Evolutionary conservation across 1,284 basidiomycete species (phyloP).

Genomic region (Thelephora terrestris): DNA sequence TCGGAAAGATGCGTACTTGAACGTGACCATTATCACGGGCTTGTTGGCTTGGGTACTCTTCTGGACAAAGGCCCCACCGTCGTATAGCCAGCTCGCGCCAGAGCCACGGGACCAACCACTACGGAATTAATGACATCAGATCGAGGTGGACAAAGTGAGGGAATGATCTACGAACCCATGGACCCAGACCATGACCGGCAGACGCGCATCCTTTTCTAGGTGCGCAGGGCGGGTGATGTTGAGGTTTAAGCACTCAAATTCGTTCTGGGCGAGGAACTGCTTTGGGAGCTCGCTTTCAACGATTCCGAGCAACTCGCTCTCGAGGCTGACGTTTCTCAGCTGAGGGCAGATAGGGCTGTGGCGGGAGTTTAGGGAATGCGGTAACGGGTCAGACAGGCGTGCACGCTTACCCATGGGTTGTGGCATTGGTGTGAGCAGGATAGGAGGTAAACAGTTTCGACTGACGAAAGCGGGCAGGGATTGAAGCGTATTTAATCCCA

Average conservation of each 20-base stretch:
- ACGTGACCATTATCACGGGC: slow-evolving; percentile 60
- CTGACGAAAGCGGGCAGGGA: slow-evolving; percentile 66
- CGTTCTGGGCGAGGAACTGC: slow-evolving; percentile 50
- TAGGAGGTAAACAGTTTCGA: slow-evolving; percentile 50
- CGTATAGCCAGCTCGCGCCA: slow-evolving; percentile 67
- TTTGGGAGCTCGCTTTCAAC: slow-evolving; percentile 40
- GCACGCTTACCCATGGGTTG: slow-evolving; percentile 44
- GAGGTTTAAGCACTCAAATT: slow-evolving; percentile 67
- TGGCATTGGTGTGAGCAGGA: slow-evolving; percentile 46
- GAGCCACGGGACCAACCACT: slow-evolving; percentile 63
- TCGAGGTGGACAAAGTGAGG: slow-evolving; percentile 2
- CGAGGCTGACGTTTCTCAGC: slow-evolving; percentile 33
- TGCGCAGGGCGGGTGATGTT: slow-evolving; percentile 65
- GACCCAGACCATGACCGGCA: slow-evolving; percentile 73
- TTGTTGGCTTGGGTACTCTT: slow-evolving; percentile 50
- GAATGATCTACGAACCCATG: slow-evolving; percentile 47
- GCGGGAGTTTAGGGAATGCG: neutral
- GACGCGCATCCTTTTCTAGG: slow-evolving; percentile 34
- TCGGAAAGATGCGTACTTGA: slow-evolving; percentile 45
- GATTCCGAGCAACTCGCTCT: slow-evolving; percentile 55
- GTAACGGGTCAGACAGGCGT: slow-evolving; percentile 9
- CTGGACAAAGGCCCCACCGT: slow-evolving; percentile 57
- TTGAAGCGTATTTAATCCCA: slow-evolving; percentile 63
- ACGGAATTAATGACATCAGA: slow-evolving; percentile 10
- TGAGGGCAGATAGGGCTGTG: slow-evolving; percentile 69